Conservation (phyloP, 1,139 yeast genomes). For the Pneumocystis canis region DNA sequence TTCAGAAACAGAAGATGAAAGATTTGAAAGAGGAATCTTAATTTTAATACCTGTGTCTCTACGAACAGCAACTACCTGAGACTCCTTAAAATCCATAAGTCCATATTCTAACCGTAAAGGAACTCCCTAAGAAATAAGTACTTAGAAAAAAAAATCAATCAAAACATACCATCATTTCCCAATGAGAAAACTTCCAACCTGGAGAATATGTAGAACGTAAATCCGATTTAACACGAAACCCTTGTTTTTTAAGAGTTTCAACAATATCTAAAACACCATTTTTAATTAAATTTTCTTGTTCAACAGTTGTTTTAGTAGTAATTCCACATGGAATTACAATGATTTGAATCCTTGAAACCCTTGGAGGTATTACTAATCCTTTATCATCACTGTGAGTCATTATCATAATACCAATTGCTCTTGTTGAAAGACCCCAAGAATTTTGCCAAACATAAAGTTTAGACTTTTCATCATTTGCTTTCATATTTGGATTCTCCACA, state of each 20-base stretch:
- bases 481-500: conserved; percentile 68
- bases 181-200: conserved; percentile 97
- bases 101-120: conserved; percentile 92
- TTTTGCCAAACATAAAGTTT: conserved; percentile 85
- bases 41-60: conserved; percentile 76
- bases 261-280: conserved; percentile 59
- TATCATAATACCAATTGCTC: conserved; percentile 97
- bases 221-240: conserved; percentile 68
- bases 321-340: conserved; percentile 92
- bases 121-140: conserved; percentile 45
- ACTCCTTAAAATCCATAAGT: conserved; percentile 77
- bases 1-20: conserved; percentile 56
- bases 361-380: conserved; percentile 95
- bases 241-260: conserved; percentile 35
- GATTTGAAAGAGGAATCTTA: conserved; percentile 47
- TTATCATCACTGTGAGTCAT: conserved; percentile 98
- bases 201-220: conserved; percentile 90
- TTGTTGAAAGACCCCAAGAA: conserved; percentile 98
- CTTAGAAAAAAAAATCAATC: background rate
- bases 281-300: conserved; percentile 52
- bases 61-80: conserved; percentile 76
- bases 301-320: conserved; percentile 71
- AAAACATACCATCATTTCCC: conserved; percentile 43
- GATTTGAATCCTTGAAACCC: conserved; percentile 84
- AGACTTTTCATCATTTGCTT: conserved; percentile 52